Base-by-base conservation (phyloP, 2,329 filamentous ascomycete genomes). In the Xylariomycetidae sp. region DNA sequence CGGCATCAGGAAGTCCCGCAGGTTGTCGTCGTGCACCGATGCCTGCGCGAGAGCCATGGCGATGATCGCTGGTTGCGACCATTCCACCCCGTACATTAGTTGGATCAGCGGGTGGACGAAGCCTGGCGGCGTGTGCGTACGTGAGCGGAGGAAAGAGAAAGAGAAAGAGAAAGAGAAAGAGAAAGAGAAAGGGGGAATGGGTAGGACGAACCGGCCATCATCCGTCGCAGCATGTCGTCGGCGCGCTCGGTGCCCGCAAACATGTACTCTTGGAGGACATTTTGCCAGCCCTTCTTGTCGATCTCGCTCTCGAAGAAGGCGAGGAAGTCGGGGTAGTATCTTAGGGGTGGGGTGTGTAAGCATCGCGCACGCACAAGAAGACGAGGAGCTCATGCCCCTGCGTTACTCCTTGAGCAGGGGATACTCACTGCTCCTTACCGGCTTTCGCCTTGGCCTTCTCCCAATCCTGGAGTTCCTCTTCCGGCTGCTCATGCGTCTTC, bases 71-170 rank as follows among this genome's bases (percentile, higher is more conserved):
- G 85, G 85, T 52, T 94, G 86, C 8, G 72, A 57, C 64, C 87
- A 94, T 54, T 94, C 87, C 22, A 95, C 54, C 4, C 84, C 88
- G 52, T 87, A 94, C 30, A 87, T 84, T 14, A 94, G 70, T 53
- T 94, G 86, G 42, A 95, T 89, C 12, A 92, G 62, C 2, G 87
- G 86, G 51, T 94, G 86, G 2, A 88, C 47, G 42, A 90, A 72
- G 0, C 83, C 79, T 28, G 23, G 13, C 6, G 22, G 27, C 9
- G 26, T 5, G 15, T 20, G n/a, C n/a, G 10, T 20, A 16, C 26
- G 18, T 10, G 12, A 26, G 13, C 14, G 12, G 26, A 5, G 12
- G 15, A n/a, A n/a, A 23, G 20, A n/a, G 20, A 8, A 23, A 8
- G 20, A n/a, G 8, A 23, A 23, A 8, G n/a, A 9, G 22, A 23